These are phyloP conservation scores for Xanthoceras sorbifolium DNA, from an alignment of 345 rosid species.

Conservation along the genomic window DNA sequence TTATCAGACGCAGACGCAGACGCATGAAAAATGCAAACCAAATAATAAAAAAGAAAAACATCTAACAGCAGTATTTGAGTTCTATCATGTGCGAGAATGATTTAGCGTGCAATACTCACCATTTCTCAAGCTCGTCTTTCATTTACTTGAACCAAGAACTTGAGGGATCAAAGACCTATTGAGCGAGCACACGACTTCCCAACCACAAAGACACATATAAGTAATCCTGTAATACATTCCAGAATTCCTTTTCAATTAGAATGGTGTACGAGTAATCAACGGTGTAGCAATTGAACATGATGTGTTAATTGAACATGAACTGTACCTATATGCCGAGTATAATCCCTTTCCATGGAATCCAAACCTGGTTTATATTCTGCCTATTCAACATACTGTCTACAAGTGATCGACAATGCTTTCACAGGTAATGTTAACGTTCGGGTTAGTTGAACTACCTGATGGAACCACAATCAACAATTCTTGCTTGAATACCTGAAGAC, in stretches of 20 bases:
- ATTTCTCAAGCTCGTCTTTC: neutral
- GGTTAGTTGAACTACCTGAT: constrained; percentile 17
- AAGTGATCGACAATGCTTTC: constrained; percentile 7
- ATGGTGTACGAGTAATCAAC: neutral
- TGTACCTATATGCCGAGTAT: neutral
- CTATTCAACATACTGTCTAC: neutral
- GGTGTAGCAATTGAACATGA: neutral
- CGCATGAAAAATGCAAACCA: neutral
- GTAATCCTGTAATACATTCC: neutral
- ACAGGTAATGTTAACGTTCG: constrained; percentile 17
- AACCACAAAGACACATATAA: neutral
- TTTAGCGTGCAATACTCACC: neutral
- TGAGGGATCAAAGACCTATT: too few species aligned
- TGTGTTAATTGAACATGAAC: neutral
- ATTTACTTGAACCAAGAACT: neutral
- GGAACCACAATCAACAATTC: constrained; percentile 35
- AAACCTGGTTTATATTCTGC: neutral
- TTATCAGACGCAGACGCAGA: neutral
- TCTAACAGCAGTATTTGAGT: neutral
- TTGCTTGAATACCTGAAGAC: constrained; percentile 46
- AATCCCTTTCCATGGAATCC: neutral
- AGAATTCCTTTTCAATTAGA: neutral
- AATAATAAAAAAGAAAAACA: neutral
- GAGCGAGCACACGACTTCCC: neutral
- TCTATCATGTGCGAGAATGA: neutral